A percentile compares a stretch with the other conserved stretches of the same genome.
Evolutionary conservation across 306 rosid species (phyloP).

Genomic region (Urtica urens): DNA sequence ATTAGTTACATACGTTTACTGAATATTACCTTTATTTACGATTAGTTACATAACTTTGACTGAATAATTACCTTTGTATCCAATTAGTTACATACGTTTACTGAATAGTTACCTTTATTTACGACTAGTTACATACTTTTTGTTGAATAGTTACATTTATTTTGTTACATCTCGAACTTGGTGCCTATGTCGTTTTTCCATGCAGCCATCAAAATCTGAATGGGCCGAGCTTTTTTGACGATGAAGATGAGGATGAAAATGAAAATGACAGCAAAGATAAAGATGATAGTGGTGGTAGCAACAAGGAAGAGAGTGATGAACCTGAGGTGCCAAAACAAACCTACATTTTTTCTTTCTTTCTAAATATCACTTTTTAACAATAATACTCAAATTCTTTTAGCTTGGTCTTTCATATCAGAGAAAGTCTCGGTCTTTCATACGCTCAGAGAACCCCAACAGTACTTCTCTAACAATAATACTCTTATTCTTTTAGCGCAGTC

Average conservation of each 20-base stretch:
- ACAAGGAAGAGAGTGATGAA: slow-evolving; percentile 48
- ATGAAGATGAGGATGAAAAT: slow-evolving; percentile 55
- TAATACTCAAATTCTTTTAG: no score
- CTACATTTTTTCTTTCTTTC: no score
- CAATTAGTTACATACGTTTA: no score
- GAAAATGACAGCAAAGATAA: slow-evolving; percentile 40
- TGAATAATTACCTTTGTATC: no score
- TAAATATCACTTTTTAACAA: no score
- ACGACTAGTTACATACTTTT: no score
- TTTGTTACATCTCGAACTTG: no score
- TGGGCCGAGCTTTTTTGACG: slow-evolving; percentile 90
- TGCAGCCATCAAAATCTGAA: slow-evolving; percentile 77
- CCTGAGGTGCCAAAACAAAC: slow-evolving; percentile 46
- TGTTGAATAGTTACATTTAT: no score
- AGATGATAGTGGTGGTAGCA: slow-evolving; percentile 25
- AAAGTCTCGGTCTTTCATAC: slow-evolving; percentile 95
- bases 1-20: no score
- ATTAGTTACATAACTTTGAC: no score
- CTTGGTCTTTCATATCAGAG: slow-evolving; percentile 92
- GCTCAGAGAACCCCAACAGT: slow-evolving; percentile 93
- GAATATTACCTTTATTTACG: no score
- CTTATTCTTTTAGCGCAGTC: not conserved
- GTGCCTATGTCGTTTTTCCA: slow-evolving; percentile 20
- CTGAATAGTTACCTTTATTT: no score
- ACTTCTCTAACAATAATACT: not conserved